Conservation (phyloP, 345 rosid species). For the Salix viminalis region DNA sequence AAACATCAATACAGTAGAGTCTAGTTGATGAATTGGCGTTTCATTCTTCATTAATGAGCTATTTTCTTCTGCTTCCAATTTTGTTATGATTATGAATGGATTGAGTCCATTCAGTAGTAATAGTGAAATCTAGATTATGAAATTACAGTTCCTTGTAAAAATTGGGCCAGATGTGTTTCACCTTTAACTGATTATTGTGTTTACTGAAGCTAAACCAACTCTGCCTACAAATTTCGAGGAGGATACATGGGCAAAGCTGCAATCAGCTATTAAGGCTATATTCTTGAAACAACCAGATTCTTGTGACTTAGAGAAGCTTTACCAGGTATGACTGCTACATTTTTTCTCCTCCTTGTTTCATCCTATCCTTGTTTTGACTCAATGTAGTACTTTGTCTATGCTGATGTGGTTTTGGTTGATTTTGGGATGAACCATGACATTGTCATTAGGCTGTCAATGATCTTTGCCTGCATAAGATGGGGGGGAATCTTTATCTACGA, state of each 20-base stretch:
- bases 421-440: constrained; percentile 12
- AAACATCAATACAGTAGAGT: not conserved
- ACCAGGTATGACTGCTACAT: constrained; percentile 52
- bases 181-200: constrained; percentile 7
- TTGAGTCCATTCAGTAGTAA: not conserved
- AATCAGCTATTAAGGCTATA: constrained; percentile 91
- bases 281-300: constrained; percentile 68
- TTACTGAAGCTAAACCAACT: constrained; percentile 69
- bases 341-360: constrained; percentile 8
- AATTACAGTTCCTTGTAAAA: not conserved
- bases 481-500: constrained; percentile 77
- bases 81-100: not conserved
- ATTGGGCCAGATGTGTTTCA: constrained; percentile 4
- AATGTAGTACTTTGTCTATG: not conserved
- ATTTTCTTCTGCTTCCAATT: not conserved
- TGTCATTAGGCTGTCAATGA: constrained; percentile 73
- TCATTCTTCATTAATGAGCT: not conserved
- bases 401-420: not conserved
- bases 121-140: not conserved
- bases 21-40: not conserved
- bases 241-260: constrained; percentile 82
- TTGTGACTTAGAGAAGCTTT: constrained; percentile 76
- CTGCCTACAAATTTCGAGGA: constrained; percentile 83
- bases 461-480: constrained; percentile 89
- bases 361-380: not conserved